A percentile compares a stretch with the other conserved stretches of the same genome.
Evolutionary conservation across 2,329 filamentous ascomycete species (phyloP).

Genomic region (Colletotrichum noveboracense): DNA sequence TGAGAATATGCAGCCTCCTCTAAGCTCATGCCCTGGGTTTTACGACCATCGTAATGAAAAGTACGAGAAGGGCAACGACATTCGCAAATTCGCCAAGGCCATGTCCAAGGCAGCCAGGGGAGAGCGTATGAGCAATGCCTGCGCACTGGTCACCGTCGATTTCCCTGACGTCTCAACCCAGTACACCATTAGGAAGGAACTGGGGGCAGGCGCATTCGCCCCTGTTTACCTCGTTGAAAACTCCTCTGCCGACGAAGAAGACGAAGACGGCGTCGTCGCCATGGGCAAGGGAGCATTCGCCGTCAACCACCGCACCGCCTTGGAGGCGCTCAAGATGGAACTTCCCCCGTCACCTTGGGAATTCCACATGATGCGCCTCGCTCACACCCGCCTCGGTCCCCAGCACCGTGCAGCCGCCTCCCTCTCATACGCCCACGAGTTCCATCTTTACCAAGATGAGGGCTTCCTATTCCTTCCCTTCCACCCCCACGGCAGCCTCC

Average conservation of each 20-base stretch:
- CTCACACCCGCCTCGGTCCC: conserved; percentile 76
- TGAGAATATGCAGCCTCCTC: conserved; percentile 72
- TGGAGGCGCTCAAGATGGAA: conserved; percentile 96
- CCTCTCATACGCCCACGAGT: conserved; percentile 82
- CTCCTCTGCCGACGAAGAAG: conserved; percentile 53
- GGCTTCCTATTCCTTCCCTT: conserved; percentile 89
- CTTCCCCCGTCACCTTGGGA: conserved; percentile 90
- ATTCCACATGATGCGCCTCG: conserved; percentile 91
- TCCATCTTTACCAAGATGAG: conserved; percentile 91
- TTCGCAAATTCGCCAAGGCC: conserved; percentile 81
- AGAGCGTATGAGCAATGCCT: conserved; percentile 66
- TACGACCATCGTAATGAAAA: conserved; percentile 70
- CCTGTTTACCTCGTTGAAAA: conserved; percentile 92
- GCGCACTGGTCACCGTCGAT: conserved; percentile 66
- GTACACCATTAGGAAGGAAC: conserved; percentile 83
- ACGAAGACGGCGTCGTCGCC: conserved; percentile 49
- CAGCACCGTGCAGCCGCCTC: conserved; percentile 76
- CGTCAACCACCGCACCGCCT: conserved; percentile 56
- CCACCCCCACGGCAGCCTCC: conserved; percentile 85
- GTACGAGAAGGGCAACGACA: conserved; percentile 73
- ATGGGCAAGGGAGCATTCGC: conserved; percentile 70
- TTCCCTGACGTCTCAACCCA: conserved; percentile 69
- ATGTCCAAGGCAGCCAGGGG: conserved; percentile 61
- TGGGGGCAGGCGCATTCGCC: conserved; percentile 93
- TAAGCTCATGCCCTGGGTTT: conserved; percentile 80